These are phyloP conservation scores for Wickerhamiella sorbophila DNA, from an alignment of 805 yeast species.

Conservation along the genomic window DNA sequence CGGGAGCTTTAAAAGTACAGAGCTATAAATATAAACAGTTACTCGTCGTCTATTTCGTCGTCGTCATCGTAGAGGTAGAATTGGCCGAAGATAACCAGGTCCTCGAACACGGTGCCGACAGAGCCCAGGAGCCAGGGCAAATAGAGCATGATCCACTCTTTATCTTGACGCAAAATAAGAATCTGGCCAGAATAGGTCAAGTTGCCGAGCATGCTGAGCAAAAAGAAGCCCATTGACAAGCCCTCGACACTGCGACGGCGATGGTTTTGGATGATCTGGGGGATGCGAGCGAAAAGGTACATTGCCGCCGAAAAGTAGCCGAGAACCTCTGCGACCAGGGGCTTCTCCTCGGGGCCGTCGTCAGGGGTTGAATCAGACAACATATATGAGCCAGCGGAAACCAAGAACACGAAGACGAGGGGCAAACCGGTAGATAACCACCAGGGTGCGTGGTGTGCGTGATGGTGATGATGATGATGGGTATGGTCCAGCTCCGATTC, in stretches of 20 bases:
- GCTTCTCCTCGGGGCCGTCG: slow-evolving; percentile 14
- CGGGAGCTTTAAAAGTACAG: slow-evolving; percentile 1
- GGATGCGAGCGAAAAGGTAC: slow-evolving; percentile 62
- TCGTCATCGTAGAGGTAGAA: slow-evolving; percentile 39
- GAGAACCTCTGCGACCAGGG: slow-evolving; percentile 39
- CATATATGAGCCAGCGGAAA: slow-evolving; percentile 49
- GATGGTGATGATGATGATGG: slow-evolving; percentile 15
- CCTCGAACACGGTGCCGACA: slow-evolving; percentile 63
- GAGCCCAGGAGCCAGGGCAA: slow-evolving; percentile 70
- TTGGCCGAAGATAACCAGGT: slow-evolving; percentile 48
- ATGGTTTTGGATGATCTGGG: slow-evolving; percentile 76
- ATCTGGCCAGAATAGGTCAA: slow-evolving; percentile 64
- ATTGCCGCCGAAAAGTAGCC: slow-evolving; percentile 58
- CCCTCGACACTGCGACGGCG: slow-evolving; percentile 70
- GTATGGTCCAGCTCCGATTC: not conserved
- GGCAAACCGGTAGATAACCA: slow-evolving; percentile 37
- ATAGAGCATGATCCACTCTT: slow-evolving; percentile 44
- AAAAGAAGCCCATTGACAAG: slow-evolving; percentile 65
- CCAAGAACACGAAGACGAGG: slow-evolving; percentile 41
- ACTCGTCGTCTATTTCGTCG: not conserved
- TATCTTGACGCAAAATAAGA: slow-evolving; percentile 47
- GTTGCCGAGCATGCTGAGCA: slow-evolving; percentile 62
- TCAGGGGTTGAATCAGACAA: slow-evolving; percentile 24
- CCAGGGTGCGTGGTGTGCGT: slow-evolving; percentile 11
- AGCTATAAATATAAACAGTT: not conserved